Percentiles rank a stretch among this genome's conserved stretches.
Conservation (phyloP, 257 asterid species). For the Solanum appendiculatum region DNA sequence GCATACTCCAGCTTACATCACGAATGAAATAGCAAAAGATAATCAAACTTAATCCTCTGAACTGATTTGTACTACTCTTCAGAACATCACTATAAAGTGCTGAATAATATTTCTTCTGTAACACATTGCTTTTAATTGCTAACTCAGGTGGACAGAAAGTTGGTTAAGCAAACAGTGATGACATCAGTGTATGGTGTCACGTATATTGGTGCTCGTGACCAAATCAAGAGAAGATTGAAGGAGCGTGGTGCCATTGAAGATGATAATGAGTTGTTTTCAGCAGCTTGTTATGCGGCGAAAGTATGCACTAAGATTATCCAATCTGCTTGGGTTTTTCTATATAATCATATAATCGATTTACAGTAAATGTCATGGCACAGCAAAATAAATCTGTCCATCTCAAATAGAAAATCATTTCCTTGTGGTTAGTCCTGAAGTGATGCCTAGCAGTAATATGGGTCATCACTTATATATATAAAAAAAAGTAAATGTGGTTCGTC, state of each 20-base stretch:
- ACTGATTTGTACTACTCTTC: not conserved
- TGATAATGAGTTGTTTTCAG: conserved; percentile 54
- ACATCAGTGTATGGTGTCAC: conserved; percentile 98
- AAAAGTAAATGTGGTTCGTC: not conserved
- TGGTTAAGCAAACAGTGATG: conserved; percentile 99
- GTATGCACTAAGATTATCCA: conserved; percentile 29
- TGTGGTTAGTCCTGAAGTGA: not conserved
- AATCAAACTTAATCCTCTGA: not conserved
- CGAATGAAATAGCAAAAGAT: not conserved
- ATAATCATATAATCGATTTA: not conserved
- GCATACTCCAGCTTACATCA: not conserved
- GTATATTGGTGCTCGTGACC: conserved; percentile 94
- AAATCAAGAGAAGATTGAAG: conserved; percentile 80
- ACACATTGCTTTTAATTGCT: not conserved
- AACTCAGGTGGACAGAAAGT: conserved; percentile 86
- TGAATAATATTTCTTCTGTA: not conserved
- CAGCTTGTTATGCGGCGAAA: conserved; percentile 90
- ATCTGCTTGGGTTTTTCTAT: not conserved
- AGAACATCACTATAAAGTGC: not conserved
- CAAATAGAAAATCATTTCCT: not conserved
- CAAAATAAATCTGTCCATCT: not conserved
- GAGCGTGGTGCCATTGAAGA: conserved; percentile 76
- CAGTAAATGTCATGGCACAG: not conserved
- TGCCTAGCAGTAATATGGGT: not conserved
- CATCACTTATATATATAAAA: not conserved